phyloP scores from a whole-genome alignment of 2,329 filamentous ascomycete species.

The Coniella vitis region DNA sequence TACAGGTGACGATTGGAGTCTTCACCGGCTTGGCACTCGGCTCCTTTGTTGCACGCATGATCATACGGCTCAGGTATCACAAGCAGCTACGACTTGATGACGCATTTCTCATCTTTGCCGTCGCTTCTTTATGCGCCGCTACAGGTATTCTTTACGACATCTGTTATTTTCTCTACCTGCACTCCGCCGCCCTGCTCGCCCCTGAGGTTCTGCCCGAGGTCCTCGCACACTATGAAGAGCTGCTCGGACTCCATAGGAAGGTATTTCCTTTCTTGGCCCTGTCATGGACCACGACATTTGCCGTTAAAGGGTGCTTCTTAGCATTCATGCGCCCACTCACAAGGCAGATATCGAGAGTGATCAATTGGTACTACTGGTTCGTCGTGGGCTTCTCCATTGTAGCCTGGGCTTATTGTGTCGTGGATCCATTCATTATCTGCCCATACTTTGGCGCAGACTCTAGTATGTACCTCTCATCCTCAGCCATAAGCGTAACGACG shows the following conservation, averaged over 20 bases:
- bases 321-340: constrained; percentile 19
- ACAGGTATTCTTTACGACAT: constrained; percentile 20
- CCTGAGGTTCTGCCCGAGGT: constrained; percentile 7
- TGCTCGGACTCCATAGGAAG: constrained; percentile 17
- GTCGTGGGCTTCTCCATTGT: constrained; percentile 15
- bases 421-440: constrained; percentile 20
- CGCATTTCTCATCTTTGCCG: constrained; percentile 17
- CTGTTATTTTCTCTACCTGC: constrained; percentile 18
- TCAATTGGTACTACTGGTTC: constrained; percentile 22
- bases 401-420: constrained; percentile 17
- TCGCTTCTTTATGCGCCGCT: constrained; percentile 13
- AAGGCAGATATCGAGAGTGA: constrained; percentile 12
- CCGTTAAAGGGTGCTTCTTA: constrained; percentile 20
- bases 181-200: constrained; percentile 15
- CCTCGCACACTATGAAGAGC: constrained; percentile 2
- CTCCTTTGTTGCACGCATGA: constrained; percentile 17
- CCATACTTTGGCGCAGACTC: constrained; percentile 18
- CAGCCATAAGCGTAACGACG: background rate
- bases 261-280: constrained; percentile 18
- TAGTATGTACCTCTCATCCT: constrained; percentile 7
- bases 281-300: constrained; percentile 19
- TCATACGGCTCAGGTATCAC: constrained; percentile 17
- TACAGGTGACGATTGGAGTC: constrained; percentile 8
- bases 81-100: constrained; percentile 17
- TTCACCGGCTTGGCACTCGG: constrained; percentile 12